Base-by-base conservation (phyloP, 139 green algal species). In the Eudorina sp. region DNA sequence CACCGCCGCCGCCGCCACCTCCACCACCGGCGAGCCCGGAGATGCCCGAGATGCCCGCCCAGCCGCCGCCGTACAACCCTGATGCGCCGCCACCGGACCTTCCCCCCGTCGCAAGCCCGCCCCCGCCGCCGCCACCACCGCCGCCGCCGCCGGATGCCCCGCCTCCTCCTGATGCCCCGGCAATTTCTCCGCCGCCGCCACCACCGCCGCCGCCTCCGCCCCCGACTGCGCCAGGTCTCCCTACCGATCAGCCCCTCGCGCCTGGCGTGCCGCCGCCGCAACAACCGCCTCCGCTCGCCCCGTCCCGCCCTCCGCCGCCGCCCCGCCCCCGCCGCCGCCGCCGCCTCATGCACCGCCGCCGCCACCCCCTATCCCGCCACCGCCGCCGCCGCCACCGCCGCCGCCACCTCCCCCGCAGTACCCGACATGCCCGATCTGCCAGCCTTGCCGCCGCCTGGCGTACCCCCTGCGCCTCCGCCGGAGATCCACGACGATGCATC, bases 141-240 rank as follows among this genome's bases (percentile, higher is more conserved):
- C 72, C 72, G 25, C 72, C 72, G 41, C 72, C 72, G 4, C 72
- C 72, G 13, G 4, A 9, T n/a, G 38, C 38, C 9, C 68, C 68
- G 3, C 41, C 43, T 23, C 72, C 23, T 4, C 72, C 23, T 2
- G 18, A 36, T 19, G 38, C 34, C 41, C 11, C 72, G 6, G 6
- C 36, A 0, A 13, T 34, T 27, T 34, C 31, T 13, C 46, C 75
- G 6, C 51, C 76, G 34, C 76, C 76, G 1, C 76, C 76, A 21
- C 76, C 76, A 31, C 76, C 76, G n/a, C 76, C 76, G 16, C 48
- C 76, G 4, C 76, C 76, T 4, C 76, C 76, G 31, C 76, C 76
- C 7, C 76, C 48, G 16, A 23, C 3, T 29, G 2, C 51, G 7
- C 76, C 76, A 0, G 53, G 53, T 27, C 21, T 69, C n/a, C 76